Base-by-base conservation (phyloP, 78 protist genomes). In the Cavenderia fasciculata region DNA sequence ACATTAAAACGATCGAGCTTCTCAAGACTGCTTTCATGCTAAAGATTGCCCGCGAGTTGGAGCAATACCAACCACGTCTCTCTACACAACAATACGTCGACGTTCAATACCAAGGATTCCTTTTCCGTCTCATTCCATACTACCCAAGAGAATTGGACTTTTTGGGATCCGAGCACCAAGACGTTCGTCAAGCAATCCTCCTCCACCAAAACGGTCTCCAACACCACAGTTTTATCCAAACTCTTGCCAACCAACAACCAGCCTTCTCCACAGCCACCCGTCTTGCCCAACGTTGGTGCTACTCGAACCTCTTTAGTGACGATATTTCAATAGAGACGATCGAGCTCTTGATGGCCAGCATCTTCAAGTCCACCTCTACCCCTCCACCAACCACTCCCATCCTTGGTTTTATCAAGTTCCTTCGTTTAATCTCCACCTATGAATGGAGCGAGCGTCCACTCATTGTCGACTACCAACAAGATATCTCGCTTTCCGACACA, bases 21-120 rank as follows among this genome's bases (percentile, higher is more conserved):
- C 65, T 82, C 12, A 82, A 82, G 63, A 59, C 74, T 27, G 90
- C 90, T 5, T 82, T 82, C 56, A 31, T 82, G 4, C 33, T 82
- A 10, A 82, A 82, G 61, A 82, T 82, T 38, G 90, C 90, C 18
- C 23, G 66, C 16, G 90, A 82, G 47, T 33, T 82, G 8, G 51
- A 65, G 25, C 36, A 3, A 4, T 68, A 51, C 31, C 41, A 43
- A 27, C 78, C 90, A 16, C 16, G 12, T 27, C 65, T 82, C 10
- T n/a, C n/a, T n/a, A 68, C 76, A 0, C 23, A 68, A 1, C 46
- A 52, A 6, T 82, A 69, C 49, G 23, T 82, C 3, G 90, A 82
- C 31, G n/a, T 82, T 0, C 44, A 33, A 14, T 12, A 16, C 21
- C 71, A 82, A n/a, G 90, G 90, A 7, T 82, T 82, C 71, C 12